A percentile compares a stretch with the other conserved stretches of the same genome.
Evolutionary conservation across 768 basidiomycete genomes (phyloP).

Genomic region (Hericium erinaceus): DNA sequence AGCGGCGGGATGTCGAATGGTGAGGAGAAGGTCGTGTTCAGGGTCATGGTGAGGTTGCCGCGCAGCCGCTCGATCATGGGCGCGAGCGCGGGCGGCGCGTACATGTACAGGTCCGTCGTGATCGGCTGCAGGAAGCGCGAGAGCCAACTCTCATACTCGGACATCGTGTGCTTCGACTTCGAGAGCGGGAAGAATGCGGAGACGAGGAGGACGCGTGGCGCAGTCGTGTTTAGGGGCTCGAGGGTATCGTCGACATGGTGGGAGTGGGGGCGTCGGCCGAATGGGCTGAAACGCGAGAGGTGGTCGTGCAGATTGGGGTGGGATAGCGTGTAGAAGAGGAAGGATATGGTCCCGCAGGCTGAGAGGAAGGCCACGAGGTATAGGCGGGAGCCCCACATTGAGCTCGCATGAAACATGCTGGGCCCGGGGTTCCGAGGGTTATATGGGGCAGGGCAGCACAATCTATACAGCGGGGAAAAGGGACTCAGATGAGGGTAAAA

Average conservation of each 20-base stretch:
- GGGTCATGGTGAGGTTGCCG: slow-evolving; percentile 25
- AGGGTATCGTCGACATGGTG: background rate
- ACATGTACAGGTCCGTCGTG: slow-evolving; percentile 32
- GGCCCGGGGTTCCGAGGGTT: too few relatives aligned
- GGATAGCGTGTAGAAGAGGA: background rate
- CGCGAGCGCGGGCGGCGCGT: slow-evolving; percentile 33
- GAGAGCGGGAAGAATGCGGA: background rate
- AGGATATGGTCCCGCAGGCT: slow-evolving; percentile 1
- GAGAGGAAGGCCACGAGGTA: slow-evolving; percentile 3
- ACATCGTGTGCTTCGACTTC: background rate
- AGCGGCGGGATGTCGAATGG: slow-evolving; percentile 43
- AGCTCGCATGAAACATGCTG: background rate
- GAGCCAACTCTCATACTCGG: background rate
- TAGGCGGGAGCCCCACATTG: background rate
- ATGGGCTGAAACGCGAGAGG: background rate
- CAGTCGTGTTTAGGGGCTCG: background rate
- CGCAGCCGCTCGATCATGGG: slow-evolving; percentile 24
- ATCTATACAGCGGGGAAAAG: too few relatives aligned
- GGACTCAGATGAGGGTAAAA: too few relatives aligned
- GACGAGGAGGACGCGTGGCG: background rate
- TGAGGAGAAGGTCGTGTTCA: slow-evolving; percentile 36
- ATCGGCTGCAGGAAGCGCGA: background rate
- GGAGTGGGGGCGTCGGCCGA: background rate
- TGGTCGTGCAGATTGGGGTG: background rate
- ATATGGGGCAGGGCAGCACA: too few relatives aligned